Conservation (phyloP, 1,284 basidiomycete species). For the Hemileia vastatrix region DNA sequence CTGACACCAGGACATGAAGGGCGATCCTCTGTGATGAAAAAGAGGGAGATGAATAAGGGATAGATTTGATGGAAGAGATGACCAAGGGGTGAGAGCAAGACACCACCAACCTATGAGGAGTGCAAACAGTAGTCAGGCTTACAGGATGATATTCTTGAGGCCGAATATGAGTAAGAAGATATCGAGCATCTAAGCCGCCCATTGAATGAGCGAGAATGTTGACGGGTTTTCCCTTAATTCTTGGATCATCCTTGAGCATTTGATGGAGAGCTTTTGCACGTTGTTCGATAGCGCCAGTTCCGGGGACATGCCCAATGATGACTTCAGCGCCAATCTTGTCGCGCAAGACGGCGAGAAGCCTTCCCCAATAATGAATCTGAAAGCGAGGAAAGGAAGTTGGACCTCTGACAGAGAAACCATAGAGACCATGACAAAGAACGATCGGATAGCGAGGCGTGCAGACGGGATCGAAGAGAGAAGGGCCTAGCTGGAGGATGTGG, state of each 20-base stretch:
- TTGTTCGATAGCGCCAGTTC: constrained; percentile 79
- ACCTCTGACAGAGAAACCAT: constrained; percentile 50
- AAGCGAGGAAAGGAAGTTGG: constrained; percentile 52
- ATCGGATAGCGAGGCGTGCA: constrained; percentile 76
- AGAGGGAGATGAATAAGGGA: constrained; percentile 1
- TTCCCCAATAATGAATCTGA: constrained; percentile 90
- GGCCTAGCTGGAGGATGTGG: constrained; percentile 2
- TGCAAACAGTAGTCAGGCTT: constrained; percentile 79
- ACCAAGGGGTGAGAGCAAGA: constrained; percentile 51
- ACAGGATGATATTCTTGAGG: constrained; percentile 75
- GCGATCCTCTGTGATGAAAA: constrained; percentile 9
- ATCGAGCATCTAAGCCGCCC: constrained; percentile 88
- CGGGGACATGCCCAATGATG: constrained; percentile 87
- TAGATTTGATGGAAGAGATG: neutral
- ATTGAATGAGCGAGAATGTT: constrained; percentile 96
- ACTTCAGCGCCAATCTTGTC: constrained; percentile 81
- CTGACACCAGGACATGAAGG: constrained; percentile 21
- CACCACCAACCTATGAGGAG: constrained; percentile 98
- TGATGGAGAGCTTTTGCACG: constrained; percentile 70
- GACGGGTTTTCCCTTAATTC: constrained; percentile 56
- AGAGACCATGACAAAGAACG: constrained; percentile 83
- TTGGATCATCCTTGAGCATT: constrained; percentile 59
- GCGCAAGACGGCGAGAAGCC: constrained; percentile 70
- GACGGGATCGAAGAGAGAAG: constrained; percentile 48
- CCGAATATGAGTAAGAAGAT: constrained; percentile 75